These are phyloP conservation scores for Colletotrichum orchidophilum DNA, from an alignment of 2,329 filamentous ascomycete species.

Conservation along the genomic window DNA sequence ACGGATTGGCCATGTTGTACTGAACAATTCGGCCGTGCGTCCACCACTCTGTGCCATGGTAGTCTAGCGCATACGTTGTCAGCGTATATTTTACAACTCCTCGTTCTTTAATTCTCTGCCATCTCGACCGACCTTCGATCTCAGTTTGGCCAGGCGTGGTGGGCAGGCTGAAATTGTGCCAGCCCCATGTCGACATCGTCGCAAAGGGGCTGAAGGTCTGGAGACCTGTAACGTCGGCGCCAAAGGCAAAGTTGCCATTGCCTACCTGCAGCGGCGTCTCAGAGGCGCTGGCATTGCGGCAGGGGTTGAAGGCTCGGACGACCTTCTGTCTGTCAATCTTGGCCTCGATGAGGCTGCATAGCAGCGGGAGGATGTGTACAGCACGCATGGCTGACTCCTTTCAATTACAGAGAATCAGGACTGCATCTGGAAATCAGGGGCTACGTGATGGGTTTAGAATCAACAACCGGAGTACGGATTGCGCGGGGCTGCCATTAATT, in stretches of 20 bases:
- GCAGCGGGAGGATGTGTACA: conserved; percentile 26
- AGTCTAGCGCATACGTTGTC: conserved; percentile 39
- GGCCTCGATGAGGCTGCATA: conserved; percentile 34
- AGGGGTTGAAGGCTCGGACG: conserved; percentile 55
- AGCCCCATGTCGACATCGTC: conserved; percentile 59
- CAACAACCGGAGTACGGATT: neutral
- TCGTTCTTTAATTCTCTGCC: neutral
- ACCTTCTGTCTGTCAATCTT: conserved; percentile 45
- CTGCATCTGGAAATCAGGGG: too few relatives aligned
- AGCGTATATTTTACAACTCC: neutral
- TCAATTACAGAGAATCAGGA: neutral
- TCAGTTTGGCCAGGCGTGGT: conserved; percentile 46
- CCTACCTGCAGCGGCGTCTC: conserved; percentile 63
- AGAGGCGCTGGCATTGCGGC: conserved; percentile 55
- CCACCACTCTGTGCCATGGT: conserved; percentile 53
- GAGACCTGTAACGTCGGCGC: conserved; percentile 56
- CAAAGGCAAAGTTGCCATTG: conserved; percentile 60
- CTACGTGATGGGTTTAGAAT: too few relatives aligned
- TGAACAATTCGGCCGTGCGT: conserved; percentile 52
- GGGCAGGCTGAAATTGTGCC: conserved; percentile 59
- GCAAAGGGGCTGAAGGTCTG: conserved; percentile 57
- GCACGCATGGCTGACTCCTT: conserved; percentile 9
- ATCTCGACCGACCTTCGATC: conserved; percentile 10
- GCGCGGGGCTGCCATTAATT: neutral
- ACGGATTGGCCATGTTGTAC: conserved; percentile 53